Evolutionary conservation across 2,329 filamentous ascomycete species (phyloP).

Genomic region (Hawksworthiomyces lignivorus): DNA sequence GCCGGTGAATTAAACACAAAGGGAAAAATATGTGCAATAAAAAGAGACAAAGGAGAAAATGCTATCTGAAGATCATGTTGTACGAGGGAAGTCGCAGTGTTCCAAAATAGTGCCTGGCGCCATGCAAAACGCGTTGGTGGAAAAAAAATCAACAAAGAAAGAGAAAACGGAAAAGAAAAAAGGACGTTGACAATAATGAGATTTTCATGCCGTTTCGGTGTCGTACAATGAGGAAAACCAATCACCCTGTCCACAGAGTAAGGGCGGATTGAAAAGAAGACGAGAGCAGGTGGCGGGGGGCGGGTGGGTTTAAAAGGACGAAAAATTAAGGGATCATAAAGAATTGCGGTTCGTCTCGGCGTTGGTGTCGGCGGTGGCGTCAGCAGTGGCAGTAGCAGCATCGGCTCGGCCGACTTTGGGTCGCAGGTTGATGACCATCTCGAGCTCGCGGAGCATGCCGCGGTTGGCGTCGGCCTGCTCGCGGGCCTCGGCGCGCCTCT

Average conservation of each 20-base stretch:
- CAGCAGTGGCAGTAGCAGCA: background rate
- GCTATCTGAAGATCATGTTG: no score
- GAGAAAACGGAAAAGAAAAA: slow-evolving; percentile 3
- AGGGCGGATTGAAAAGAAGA: background rate
- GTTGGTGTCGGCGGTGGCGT: background rate
- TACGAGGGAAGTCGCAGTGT: no score
- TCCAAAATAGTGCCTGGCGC: no score
- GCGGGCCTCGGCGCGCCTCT: slow-evolving; percentile 60
- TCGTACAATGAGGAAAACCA: background rate
- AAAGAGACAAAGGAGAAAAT: no score
- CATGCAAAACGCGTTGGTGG: no score
- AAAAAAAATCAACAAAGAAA: background rate
- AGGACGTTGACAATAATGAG: background rate
- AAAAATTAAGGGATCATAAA: slow-evolving; percentile 1
- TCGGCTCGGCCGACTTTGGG: slow-evolving; percentile 7
- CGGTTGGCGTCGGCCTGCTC: slow-evolving; percentile 75
- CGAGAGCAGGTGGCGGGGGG: no score
- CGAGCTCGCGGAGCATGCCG: slow-evolving; percentile 86
- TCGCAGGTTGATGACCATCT: slow-evolving; percentile 67
- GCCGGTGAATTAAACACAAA: no score
- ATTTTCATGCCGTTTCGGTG: no score
- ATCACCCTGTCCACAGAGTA: background rate
- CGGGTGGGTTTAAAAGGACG: no score
- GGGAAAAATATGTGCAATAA: no score
- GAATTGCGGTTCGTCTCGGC: slow-evolving; percentile 6